Evolutionary conservation across 768 basidiomycete genomes (phyloP).

Genomic region (Amanita exitialis): DNA sequence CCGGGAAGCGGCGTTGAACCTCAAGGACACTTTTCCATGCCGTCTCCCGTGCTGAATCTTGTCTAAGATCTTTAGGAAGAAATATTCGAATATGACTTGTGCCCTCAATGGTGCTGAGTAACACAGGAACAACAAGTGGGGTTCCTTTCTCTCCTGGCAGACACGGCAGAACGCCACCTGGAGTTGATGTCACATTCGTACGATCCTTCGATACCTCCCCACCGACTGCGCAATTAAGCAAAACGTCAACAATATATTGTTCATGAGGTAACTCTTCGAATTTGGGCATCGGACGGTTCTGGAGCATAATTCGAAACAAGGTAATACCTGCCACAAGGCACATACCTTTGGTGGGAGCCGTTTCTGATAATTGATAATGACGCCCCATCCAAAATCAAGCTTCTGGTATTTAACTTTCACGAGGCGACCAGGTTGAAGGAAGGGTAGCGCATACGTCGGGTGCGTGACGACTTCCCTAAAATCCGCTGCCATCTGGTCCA

Average conservation of each 20-base stretch:
- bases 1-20: conserved; percentile 83
- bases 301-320: background rate
- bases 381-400: conserved; percentile 94
- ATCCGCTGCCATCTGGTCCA: conserved; percentile 82
- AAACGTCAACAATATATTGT: conserved; percentile 89
- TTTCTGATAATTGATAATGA: conserved; percentile 88
- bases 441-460: conserved; percentile 89
- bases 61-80: conserved; percentile 84
- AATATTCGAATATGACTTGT: conserved; percentile 82
- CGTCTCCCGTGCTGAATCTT: conserved; percentile 65
- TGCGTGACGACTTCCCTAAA: conserved; percentile 91
- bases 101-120: conserved; percentile 78
- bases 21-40: conserved; percentile 87
- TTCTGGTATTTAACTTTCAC: conserved; percentile 84
- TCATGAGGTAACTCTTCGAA: conserved; percentile 71
- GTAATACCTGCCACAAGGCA: background rate
- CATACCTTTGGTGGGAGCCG: conserved; percentile 65
- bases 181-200: conserved; percentile 41
- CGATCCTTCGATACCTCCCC: conserved; percentile 51
- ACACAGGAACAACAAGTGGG: conserved; percentile 80
- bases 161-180: conserved; percentile 71
- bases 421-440: conserved; percentile 87
- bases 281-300: conserved; percentile 61
- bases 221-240: conserved; percentile 69
- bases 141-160: conserved; percentile 60